Percentiles rank a stretch among this genome's conserved stretches.
Conservation (phyloP, 108 stramenopile genomes). For the Cylindrotheca closterium region DNA sequence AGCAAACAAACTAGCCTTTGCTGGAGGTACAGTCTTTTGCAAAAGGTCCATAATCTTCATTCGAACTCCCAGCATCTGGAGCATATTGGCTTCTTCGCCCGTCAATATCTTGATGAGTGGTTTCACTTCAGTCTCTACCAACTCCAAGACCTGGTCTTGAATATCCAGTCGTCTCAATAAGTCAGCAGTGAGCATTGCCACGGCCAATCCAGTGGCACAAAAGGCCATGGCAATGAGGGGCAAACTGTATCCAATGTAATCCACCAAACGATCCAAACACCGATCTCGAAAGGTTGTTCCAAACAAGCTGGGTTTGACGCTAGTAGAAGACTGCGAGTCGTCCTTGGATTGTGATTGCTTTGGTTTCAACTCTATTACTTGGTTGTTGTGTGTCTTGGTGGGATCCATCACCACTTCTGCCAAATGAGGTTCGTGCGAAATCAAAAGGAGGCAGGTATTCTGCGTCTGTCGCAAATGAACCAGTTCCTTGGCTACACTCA, state of each 20-base stretch:
- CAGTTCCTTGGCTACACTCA: constrained; percentile 71
- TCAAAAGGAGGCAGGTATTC: constrained; percentile 63
- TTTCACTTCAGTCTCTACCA: constrained; percentile 66
- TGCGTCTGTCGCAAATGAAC: constrained; percentile 46
- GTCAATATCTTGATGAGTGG: constrained; percentile 74
- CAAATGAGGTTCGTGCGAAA: constrained; percentile 76
- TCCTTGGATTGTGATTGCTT: not conserved
- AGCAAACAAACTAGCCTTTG: constrained; percentile 75
- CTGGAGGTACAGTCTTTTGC: constrained; percentile 63
- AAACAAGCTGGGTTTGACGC: constrained; percentile 23
- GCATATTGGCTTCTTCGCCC: constrained; percentile 53
- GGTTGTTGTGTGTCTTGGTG: constrained; percentile 18
- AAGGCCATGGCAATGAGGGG: constrained; percentile 77
- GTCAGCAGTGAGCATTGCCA: constrained; percentile 77
- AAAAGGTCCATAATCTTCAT: constrained; percentile 65
- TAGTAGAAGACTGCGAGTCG: not conserved
- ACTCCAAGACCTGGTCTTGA: constrained; percentile 54
- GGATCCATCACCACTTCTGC: constrained; percentile 64
- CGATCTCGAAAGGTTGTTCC: constrained; percentile 54
- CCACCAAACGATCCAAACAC: constrained; percentile 52
- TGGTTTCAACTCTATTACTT: constrained; percentile 14
- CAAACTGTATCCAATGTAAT: constrained; percentile 66
- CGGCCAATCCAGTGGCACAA: constrained; percentile 77
- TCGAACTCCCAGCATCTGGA: constrained; percentile 68
- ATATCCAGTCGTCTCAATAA: constrained; percentile 66